These are phyloP conservation scores for Termitomyces heimii DNA, from an alignment of 768 basidiomycete genomes.

Conservation along the genomic window DNA sequence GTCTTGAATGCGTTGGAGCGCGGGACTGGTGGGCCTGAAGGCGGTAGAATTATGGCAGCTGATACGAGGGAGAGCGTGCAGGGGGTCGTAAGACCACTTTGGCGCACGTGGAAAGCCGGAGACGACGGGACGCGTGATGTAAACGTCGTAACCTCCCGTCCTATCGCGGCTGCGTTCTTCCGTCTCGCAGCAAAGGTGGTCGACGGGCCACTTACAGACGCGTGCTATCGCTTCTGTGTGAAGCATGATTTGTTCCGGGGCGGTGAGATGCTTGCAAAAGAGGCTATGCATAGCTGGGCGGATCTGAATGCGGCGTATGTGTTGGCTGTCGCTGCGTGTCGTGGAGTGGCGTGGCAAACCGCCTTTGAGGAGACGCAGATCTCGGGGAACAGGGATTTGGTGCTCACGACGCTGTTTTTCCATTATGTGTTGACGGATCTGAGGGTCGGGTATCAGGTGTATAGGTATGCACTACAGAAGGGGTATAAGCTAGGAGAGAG, in stretches of 20 bases:
- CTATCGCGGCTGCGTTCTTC: conserved; percentile 38
- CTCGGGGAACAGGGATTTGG: conserved; percentile 18
- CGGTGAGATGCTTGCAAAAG: conserved; percentile 10
- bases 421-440: conserved; percentile 23
- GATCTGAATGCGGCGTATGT: conserved; percentile 30
- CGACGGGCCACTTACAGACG: conserved; percentile 30
- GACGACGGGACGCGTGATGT: conserved; percentile 8
- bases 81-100: conserved; percentile 28
- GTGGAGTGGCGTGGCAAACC: conserved; percentile 19
- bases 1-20: conserved; percentile 33
- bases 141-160: conserved; percentile 23
- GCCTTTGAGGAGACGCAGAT: conserved; percentile 23
- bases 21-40: conserved; percentile 3
- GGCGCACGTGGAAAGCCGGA: conserved; percentile 32
- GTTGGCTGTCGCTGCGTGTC: conserved; percentile 21
- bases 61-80: conserved; percentile 12
- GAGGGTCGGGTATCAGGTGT: conserved; percentile 25
- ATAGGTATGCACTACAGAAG: conserved; percentile 20
- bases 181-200: conserved; percentile 32
- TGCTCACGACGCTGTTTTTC: conserved; percentile 18
- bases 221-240: conserved; percentile 27
- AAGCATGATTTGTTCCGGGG: conserved; percentile 21
- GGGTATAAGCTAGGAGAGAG: conserved; percentile 17
- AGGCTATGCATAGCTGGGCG: conserved; percentile 5
- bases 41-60: neutral